phyloP scores from a whole-genome alignment of 2,329 filamentous ascomycete genomes.

The Hymenoscyphus albidus region DNA sequence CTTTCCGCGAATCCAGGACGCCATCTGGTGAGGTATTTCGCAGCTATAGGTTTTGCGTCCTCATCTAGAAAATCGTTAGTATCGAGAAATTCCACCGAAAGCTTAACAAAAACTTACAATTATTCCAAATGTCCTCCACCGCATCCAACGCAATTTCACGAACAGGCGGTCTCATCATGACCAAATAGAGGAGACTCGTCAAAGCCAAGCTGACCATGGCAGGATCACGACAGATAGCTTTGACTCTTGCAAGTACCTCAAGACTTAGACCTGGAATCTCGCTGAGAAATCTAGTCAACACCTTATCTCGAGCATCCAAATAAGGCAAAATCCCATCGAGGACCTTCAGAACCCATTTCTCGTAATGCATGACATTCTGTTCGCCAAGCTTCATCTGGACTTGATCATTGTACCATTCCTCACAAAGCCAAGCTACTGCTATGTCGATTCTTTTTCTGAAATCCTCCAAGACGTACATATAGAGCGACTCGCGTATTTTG shows the following conservation, averaged over 20 bases:
- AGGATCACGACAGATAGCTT: constrained; percentile 62
- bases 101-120: constrained; percentile 48
- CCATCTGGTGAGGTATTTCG: constrained; percentile 60
- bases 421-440: constrained; percentile 89
- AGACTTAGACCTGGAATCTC: constrained; percentile 80
- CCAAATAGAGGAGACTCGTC: constrained; percentile 62
- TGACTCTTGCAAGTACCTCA: constrained; percentile 69
- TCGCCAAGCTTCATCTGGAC: constrained; percentile 45
- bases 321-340: constrained; percentile 87
- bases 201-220: constrained; percentile 60
- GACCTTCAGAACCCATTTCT: constrained; percentile 74
- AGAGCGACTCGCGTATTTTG: constrained; percentile 74
- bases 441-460: constrained; percentile 86
- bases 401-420: constrained; percentile 96
- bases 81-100: constrained; percentile 14
- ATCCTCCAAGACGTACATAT: constrained; percentile 84
- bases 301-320: constrained; percentile 84
- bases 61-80: constrained; percentile 45
- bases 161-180: constrained; percentile 64
- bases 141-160: constrained; percentile 60
- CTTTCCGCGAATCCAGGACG: constrained; percentile 42
- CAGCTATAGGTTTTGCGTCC: constrained; percentile 58
- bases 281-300: constrained; percentile 84
- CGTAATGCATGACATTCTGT: constrained; percentile 63
- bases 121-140: constrained; percentile 63